A percentile compares a stretch with the other conserved stretches of the same genome.
These are phyloP conservation scores for Phytophthora pseudosyringae DNA, from an alignment of 352 stramenopile species.

Conservation along the genomic window DNA sequence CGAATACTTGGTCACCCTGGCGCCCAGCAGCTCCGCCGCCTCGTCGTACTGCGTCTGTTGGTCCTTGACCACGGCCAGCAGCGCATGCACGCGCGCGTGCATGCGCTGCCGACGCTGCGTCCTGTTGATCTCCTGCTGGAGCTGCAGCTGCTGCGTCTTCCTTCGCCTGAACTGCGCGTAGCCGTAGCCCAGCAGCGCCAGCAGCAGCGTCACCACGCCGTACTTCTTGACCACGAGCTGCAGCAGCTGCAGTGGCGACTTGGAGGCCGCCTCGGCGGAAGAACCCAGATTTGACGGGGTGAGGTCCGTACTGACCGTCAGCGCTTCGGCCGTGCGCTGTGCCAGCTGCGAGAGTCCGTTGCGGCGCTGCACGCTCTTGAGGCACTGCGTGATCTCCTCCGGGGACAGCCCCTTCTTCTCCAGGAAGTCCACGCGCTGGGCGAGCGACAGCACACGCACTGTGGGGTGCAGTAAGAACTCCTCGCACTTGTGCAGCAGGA, in stretches of 20 bases:
- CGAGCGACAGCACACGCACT: constrained; percentile 67
- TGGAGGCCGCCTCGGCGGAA: not conserved
- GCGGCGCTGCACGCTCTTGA: constrained; percentile 60
- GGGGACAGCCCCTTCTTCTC: constrained; percentile 77
- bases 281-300: constrained; percentile 1
- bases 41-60: constrained; percentile 56
- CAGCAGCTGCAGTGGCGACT: constrained; percentile 33
- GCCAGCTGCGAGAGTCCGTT: constrained; percentile 61
- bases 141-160: constrained; percentile 38
- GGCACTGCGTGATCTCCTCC: constrained; percentile 66
- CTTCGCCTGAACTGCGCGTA: constrained; percentile 39
- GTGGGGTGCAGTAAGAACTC: constrained; percentile 72
- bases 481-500: constrained; percentile 67
- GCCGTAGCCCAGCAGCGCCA: constrained; percentile 38
- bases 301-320: not conserved
- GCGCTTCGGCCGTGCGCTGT: constrained; percentile 9
- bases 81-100: constrained; percentile 30
- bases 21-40: constrained; percentile 33
- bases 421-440: constrained; percentile 76
- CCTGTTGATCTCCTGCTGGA: constrained; percentile 28
- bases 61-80: constrained; percentile 45
- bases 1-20: constrained; percentile 34
- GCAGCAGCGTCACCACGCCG: constrained; percentile 36
- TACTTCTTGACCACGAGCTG: constrained; percentile 41
- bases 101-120: constrained; percentile 28